A percentile compares a stretch with the other conserved stretches of the same genome.
Evolutionary conservation across 208 protist species (phyloP).

Genomic region (Leishmania lainsoni): DNA sequence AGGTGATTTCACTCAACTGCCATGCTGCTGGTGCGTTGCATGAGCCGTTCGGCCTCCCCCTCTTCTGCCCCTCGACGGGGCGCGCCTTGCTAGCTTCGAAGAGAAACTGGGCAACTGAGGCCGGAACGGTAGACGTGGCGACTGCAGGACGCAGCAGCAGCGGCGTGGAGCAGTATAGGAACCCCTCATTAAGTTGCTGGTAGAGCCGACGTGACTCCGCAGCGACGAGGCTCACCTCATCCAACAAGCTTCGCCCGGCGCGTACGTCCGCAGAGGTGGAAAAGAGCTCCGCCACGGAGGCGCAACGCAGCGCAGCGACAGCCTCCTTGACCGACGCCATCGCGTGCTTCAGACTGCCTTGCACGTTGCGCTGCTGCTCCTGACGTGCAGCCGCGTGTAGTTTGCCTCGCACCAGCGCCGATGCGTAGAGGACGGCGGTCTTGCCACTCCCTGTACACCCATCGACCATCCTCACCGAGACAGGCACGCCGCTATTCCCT

Average conservation of each 20-base stretch:
- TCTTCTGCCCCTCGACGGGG: background rate
- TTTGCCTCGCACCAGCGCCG: conserved; percentile 53
- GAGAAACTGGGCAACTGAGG: conserved; percentile 29
- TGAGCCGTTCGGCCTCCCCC: background rate
- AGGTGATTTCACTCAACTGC: conserved; percentile 22
- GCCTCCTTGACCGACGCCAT: conserved; percentile 30
- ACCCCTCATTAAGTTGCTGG: conserved; percentile 46
- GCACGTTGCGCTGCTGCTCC: conserved; percentile 61
- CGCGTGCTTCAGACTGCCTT: conserved; percentile 42
- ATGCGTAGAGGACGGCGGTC: conserved; percentile 65
- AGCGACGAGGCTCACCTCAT: conserved; percentile 37
- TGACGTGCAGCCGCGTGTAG: conserved; percentile 51
- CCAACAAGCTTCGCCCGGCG: conserved; percentile 29
- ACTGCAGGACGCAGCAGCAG: conserved; percentile 53
- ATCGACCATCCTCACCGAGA: conserved; percentile 46
- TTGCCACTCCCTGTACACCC: conserved; percentile 77
- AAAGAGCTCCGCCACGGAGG: conserved; percentile 20
- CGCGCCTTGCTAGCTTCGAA: background rate
- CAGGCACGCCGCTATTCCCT: conserved; percentile 10
- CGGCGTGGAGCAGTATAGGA: conserved; percentile 62
- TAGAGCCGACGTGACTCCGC: conserved; percentile 28
- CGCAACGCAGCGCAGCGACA: conserved; percentile 17
- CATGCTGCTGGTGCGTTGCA: conserved; percentile 11
- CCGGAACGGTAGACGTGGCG: conserved; percentile 24
- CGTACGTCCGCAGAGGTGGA: conserved; percentile 8